phyloP scores from a whole-genome alignment of 2,329 filamentous ascomycete genomes.

The Plectosphaerella cucumerina region DNA sequence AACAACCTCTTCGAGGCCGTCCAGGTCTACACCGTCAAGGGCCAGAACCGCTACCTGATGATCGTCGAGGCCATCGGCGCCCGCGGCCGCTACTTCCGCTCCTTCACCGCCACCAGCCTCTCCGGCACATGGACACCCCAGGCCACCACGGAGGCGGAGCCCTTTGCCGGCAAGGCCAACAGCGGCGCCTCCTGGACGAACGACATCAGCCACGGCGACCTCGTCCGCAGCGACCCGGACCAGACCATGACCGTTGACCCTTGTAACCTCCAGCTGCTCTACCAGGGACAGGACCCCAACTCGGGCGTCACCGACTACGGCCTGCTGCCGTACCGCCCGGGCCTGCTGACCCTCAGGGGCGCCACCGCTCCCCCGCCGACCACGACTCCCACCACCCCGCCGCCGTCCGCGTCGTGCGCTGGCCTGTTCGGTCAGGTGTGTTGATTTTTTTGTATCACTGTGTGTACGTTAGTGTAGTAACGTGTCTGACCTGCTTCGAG shows the following conservation, averaged over 20 bases:
- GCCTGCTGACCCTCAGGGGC: constrained; percentile 38
- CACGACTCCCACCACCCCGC: not conserved
- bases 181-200: constrained; percentile 62
- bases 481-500: not conserved
- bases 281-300: constrained; percentile 51
- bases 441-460: too few relatives aligned
- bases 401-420: constrained; percentile 14
- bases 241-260: constrained; percentile 60
- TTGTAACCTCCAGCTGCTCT: constrained; percentile 62
- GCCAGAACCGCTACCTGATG: constrained; percentile 58
- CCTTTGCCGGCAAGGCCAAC: constrained; percentile 65
- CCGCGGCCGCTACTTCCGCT: constrained; percentile 61
- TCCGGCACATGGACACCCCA: constrained; percentile 55
- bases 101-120: constrained; percentile 57
- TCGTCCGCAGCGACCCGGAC: constrained; percentile 51
- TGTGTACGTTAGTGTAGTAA: too few relatives aligned
- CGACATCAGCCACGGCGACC: constrained; percentile 63
- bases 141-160: constrained; percentile 48
- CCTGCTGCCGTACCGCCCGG: constrained; percentile 49
- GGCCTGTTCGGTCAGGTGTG: constrained; percentile 21
- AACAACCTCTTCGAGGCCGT: constrained; percentile 63
- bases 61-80: constrained; percentile 59
- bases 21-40: constrained; percentile 58
- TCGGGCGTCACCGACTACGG: constrained; percentile 40
- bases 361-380: not conserved